These are phyloP conservation scores for Hyaloraphidium curvatum DNA, from an alignment of 192 early-diverging fungal genomes.

Conservation along the genomic window DNA sequence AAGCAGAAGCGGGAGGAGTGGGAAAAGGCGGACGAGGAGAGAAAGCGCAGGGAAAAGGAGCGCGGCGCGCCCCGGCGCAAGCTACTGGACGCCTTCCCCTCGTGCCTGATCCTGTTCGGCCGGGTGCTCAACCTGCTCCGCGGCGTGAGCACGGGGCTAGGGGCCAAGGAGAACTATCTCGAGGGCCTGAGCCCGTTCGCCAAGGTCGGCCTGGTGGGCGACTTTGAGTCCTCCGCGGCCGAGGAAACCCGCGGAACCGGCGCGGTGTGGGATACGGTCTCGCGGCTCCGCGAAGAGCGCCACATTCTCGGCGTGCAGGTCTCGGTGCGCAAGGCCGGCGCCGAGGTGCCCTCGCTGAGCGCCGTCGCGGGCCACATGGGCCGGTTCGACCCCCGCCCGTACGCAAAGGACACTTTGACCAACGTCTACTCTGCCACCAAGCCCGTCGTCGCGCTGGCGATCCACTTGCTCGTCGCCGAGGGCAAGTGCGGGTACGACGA, in stretches of 20 bases:
- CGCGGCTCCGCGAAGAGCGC: slow-evolving; percentile 2
- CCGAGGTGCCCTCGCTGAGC: slow-evolving; percentile 6
- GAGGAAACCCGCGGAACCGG: too few relatives aligned
- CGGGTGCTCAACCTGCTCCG: slow-evolving; percentile 11
- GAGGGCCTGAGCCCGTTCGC: slow-evolving; percentile 18
- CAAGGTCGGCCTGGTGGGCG: background rate
- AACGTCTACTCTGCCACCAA: background rate
- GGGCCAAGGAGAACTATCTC: slow-evolving; percentile 5
- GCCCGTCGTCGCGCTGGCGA: background rate
- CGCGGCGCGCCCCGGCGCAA: background rate
- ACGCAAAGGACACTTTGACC: background rate
- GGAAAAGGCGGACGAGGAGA: slow-evolving; percentile 9
- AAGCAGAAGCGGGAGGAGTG: slow-evolving; percentile 1
- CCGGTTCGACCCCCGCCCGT: slow-evolving; percentile 7
- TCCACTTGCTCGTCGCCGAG: slow-evolving; percentile 6
- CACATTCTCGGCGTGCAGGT: slow-evolving; percentile 8
- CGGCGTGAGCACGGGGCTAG: slow-evolving; percentile 7
- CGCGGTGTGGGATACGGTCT: too few relatives aligned
- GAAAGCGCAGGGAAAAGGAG: background rate
- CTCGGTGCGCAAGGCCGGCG: slow-evolving; percentile 1
- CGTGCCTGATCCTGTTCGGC: slow-evolving; percentile 12
- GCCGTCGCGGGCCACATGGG: slow-evolving; percentile 10
- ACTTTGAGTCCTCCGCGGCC: background rate
- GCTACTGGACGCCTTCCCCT: slow-evolving; percentile 11
- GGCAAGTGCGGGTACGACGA: slow-evolving; percentile 6